Conservation (phyloP, 768 basidiomycete genomes). For the Kwoniella botswanensis region DNA sequence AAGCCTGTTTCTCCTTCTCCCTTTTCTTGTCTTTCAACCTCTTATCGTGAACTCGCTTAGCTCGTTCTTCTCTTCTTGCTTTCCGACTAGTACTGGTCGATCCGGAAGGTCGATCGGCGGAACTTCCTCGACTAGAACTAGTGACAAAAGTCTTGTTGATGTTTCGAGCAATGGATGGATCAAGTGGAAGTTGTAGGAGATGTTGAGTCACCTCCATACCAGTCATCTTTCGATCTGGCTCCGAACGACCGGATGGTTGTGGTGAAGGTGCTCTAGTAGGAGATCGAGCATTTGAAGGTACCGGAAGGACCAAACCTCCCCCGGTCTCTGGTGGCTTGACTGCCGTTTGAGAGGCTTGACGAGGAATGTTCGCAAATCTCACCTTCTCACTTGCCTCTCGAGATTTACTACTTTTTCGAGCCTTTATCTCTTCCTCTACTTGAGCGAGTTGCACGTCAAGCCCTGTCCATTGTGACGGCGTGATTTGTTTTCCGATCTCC, state of each 20-base stretch:
- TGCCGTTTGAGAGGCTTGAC: background rate
- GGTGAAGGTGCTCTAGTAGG: background rate
- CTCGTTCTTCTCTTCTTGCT: conserved; percentile 3
- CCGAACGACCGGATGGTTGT: background rate
- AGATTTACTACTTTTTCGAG: too few relatives aligned
- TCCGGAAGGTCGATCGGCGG: background rate
- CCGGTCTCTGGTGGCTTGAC: background rate
- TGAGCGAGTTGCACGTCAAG: background rate
- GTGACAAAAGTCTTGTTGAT: conserved; percentile 1
- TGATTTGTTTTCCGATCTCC: background rate
- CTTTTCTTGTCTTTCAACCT: background rate
- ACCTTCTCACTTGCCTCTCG: background rate
- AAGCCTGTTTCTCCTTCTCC: background rate
- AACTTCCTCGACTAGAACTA: too few relatives aligned
- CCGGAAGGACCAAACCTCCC: background rate
- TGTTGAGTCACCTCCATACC: conserved; percentile 12
- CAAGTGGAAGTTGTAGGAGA: background rate
- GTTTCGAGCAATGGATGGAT: background rate
- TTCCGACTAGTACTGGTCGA: background rate
- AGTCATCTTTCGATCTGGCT: background rate
- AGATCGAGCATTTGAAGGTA: background rate
- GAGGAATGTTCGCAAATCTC: background rate
- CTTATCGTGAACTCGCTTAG: conserved; percentile 8
- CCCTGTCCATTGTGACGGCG: background rate
- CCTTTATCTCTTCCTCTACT: conserved; percentile 1